A percentile compares a stretch with the other conserved stretches of the same genome.
Evolutionary conservation across 257 asterid species (phyloP).

Genomic region (Capsicum pubescens): DNA sequence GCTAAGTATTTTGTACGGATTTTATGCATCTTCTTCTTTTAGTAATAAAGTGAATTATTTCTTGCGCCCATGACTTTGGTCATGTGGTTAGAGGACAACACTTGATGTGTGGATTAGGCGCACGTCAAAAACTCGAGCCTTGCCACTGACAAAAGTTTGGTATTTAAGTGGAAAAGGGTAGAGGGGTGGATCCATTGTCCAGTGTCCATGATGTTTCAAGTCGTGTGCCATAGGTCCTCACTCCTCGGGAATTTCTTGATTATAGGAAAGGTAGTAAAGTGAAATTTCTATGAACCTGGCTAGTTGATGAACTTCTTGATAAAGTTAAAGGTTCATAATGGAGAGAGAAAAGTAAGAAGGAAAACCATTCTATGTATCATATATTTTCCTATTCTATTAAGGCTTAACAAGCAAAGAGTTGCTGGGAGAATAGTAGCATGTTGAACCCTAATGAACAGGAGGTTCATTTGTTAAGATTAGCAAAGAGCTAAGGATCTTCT

Average conservation of each 20-base stretch:
- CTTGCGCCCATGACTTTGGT: too few relatives aligned
- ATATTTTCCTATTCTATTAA: neutral
- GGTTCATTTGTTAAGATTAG: neutral
- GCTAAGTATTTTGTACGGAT: too few relatives aligned
- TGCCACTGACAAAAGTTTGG: neutral
- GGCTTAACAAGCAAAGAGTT: neutral
- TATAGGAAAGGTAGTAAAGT: neutral
- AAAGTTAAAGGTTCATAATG: too few relatives aligned
- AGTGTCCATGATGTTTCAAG: neutral
- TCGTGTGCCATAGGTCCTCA: neutral
- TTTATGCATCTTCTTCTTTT: too few relatives aligned
- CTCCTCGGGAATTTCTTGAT: neutral
- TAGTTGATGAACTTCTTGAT: neutral
- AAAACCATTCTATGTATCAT: neutral
- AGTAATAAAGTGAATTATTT: too few relatives aligned
- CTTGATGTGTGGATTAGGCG: neutral
- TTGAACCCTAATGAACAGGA: neutral
- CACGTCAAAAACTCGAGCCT: neutral
- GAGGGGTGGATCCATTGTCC: neutral
- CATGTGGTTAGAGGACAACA: too few relatives aligned
- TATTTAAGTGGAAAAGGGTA: neutral
- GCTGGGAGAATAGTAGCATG: neutral
- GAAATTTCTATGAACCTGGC: neutral
- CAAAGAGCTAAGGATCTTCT: neutral
- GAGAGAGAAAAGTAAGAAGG: constrained; percentile 12